Conservation (phyloP, 2,329 filamentous ascomycete genomes). For the Periconia digitata region DNA sequence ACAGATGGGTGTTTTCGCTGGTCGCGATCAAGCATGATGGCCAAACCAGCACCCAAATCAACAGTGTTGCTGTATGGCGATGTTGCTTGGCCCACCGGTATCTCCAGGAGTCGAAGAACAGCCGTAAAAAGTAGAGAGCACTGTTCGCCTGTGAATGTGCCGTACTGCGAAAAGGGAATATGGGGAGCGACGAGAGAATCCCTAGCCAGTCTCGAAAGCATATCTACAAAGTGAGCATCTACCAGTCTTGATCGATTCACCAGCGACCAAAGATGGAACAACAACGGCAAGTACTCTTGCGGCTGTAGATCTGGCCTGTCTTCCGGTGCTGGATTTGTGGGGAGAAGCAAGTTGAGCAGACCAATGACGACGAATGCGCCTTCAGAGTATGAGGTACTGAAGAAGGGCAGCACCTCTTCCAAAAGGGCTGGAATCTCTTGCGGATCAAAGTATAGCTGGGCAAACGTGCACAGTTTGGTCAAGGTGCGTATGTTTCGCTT, state of each 20-base stretch:
- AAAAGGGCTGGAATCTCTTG: constrained; percentile 74
- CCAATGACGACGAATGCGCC: constrained; percentile 92
- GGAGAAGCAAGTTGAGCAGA: constrained; percentile 81
- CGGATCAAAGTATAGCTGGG: constrained; percentile 91
- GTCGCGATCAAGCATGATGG: constrained; percentile 86
- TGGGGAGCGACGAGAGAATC: constrained; percentile 77
- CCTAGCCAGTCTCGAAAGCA: constrained; percentile 82
- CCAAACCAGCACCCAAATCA: constrained; percentile 80
- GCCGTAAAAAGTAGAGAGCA: constrained; percentile 92
- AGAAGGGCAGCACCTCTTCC: constrained; percentile 60
- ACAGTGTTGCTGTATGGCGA: constrained; percentile 83
- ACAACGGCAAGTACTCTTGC: constrained; percentile 84
- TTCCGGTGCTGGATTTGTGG: constrained; percentile 75
- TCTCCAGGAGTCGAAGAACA: constrained; percentile 84
- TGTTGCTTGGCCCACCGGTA: constrained; percentile 92
- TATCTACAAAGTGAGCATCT: constrained; percentile 85
- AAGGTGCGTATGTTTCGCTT: constrained; percentile 72
- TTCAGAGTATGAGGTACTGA: constrained; percentile 89
- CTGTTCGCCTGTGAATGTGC: constrained; percentile 90
- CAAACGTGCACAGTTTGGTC: constrained; percentile 86
- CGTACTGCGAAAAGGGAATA: constrained; percentile 80
- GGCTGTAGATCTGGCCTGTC: constrained; percentile 77
- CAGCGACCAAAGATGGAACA: constrained; percentile 96
- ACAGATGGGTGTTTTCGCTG: constrained; percentile 88
- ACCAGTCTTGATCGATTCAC: constrained; percentile 86